These are phyloP conservation scores for Nigrospora osmanthi DNA, from an alignment of 2,329 filamentous ascomycete species.

Conservation along the genomic window DNA sequence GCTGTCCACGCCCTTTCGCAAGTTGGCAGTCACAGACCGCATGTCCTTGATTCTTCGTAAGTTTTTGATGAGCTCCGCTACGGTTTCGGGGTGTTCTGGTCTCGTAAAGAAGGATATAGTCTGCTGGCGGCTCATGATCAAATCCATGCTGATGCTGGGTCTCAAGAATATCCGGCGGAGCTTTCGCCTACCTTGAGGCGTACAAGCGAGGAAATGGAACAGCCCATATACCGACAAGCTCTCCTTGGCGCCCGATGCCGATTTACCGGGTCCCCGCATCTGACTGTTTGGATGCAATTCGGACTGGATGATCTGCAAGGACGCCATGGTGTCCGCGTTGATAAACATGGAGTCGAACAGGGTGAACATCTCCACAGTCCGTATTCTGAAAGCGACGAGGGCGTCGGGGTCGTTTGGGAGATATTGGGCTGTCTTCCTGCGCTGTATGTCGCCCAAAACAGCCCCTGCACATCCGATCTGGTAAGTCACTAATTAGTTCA, in stretches of 20 bases:
- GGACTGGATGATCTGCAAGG: slow-evolving; percentile 76
- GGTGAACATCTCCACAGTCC: slow-evolving; percentile 66
- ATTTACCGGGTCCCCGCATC: slow-evolving; percentile 59
- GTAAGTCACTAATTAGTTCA: not conserved
- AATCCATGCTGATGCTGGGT: slow-evolving; percentile 59
- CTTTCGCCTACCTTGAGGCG: slow-evolving; percentile 66
- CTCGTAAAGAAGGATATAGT: slow-evolving; percentile 60
- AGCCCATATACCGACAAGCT: slow-evolving; percentile 77
- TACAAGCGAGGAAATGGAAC: slow-evolving; percentile 67
- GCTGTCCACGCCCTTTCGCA: slow-evolving; percentile 69
- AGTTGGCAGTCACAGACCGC: slow-evolving; percentile 55
- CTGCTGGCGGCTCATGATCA: slow-evolving; percentile 65
- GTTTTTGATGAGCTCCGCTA: slow-evolving; percentile 49
- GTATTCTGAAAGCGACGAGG: slow-evolving; percentile 50
- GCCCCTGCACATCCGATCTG: slow-evolving; percentile 81
- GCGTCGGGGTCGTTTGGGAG: slow-evolving; percentile 50
- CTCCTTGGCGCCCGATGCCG: slow-evolving; percentile 63
- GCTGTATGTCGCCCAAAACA: slow-evolving; percentile 69
- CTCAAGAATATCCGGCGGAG: slow-evolving; percentile 77
- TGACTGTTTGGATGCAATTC: slow-evolving; percentile 79
- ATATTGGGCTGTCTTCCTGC: slow-evolving; percentile 55
- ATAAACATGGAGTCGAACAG: slow-evolving; percentile 64
- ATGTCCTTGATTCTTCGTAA: slow-evolving; percentile 73
- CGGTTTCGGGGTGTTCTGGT: slow-evolving; percentile 53
- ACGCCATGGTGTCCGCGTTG: slow-evolving; percentile 70